Base-by-base conservation (phyloP, 1,139 yeast genomes). In the Trichomonascaceae sp. region DNA sequence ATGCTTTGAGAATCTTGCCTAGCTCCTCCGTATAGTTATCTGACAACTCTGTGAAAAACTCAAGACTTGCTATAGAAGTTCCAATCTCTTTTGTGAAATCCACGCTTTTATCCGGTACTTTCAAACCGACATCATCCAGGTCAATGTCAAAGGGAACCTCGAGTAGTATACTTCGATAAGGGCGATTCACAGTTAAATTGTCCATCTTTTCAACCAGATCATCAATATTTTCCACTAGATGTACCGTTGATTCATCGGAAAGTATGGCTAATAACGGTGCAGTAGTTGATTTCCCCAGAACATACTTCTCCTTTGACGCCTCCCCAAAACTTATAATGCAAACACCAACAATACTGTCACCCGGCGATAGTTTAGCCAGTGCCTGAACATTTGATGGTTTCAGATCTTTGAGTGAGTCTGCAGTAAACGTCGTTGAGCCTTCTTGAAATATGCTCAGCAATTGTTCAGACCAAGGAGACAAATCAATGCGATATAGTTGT, bases 1-100 rank as follows among this genome's bases (percentile, higher is more conserved):
- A 73, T 3, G 63, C 61, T 45, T 62, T 63, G 47, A 72, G 69
- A 7, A 68, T 59, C 13, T 57, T 54, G 12, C 60, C 59, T 2
- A 71, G 55, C 38, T 66, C 64, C 5, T 60, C 55, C 20, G 62
- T 54, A 4, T 64, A 61, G 45, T 63, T 61, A n/a, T 63, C 60
- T 1, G 70, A 64, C 0, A 68, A 50, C 5, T 59, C 56, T 22
- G 63, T 59, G 49, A 73, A 55, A 36, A 60, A 65, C 22, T 59
- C 57, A 15, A 72, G 58, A 5, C 65, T 57, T 2, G 56, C 60
- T 43, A 62, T 47, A 20, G 57, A 59, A 9, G 61, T 57, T 7
- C 47, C 55, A 41, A 63, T 58, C 20, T 51, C 54, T 55, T 36
- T 44, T 49, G 32, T 55, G 43, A 32, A 58, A 53, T 22, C 36